Evolutionary conservation across 192 early-diverging fungal species (phyloP), one percentile per base, ranked within the genome.

Genomic region (Glomus cerebriforme): DNA sequence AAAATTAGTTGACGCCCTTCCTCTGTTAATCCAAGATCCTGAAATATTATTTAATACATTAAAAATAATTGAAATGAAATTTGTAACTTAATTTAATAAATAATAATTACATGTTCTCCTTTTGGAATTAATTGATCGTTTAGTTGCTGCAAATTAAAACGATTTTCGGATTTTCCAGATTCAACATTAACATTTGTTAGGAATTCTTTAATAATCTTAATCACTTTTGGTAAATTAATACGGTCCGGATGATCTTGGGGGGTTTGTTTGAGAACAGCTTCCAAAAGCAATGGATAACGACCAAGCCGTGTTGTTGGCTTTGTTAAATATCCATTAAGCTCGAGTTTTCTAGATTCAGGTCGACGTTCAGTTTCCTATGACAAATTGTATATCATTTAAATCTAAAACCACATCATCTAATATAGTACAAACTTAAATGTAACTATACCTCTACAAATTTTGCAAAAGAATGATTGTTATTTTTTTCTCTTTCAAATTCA

Each of bases 251-350:
- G 92, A 45, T 90, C 90, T 34, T 89, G 87, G 3, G 93, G 91
- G n/a, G 96, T 94, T 73, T 93, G 86, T 79, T 97, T 94, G 12
- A 96, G 84, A 64, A 96, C 90, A 5, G 91, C 94, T 54, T 89
- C 86, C 27, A 99, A 85, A 35, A 99, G 83, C 35, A 99, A 84
- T 27, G 91, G 92, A 75, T 97, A 99, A 69, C 95, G 87, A 15
- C 93, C 96, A 71, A 97, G 79, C n/a, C 95, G 90, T 17, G 95
- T 93, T 0, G 94, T 93, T 15, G 97, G 97, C 19, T 95, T 90
- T 1, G 91, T 92, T 70, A 98, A 80, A 83, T 97, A 98, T 72
- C 93, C 93, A 85, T 96, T 92, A 29, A 96, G 81, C 64, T 93
- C 91, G 45, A 98, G 83, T 76, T 94, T 95, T 37, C 95, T 87